These are phyloP conservation scores for Beta macrorhiza DNA, from an alignment of 179 eudicot genomes.

Conservation along the genomic window DNA sequence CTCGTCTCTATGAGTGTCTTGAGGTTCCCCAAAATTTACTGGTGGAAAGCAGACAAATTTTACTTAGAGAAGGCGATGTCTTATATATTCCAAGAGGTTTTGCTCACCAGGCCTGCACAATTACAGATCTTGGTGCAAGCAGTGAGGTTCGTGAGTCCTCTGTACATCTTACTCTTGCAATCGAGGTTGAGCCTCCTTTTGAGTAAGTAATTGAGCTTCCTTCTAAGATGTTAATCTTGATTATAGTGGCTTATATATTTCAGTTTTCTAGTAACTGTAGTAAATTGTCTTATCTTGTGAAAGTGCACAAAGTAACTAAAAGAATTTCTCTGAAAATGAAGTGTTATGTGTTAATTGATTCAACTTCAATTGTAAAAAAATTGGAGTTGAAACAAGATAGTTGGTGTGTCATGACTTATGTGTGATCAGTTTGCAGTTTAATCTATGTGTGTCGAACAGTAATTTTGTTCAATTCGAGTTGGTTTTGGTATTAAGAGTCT, in stretches of 20 bases:
- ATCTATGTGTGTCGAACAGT: neutral
- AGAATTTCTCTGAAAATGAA: neutral
- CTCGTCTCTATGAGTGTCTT: slow-evolving; percentile 68
- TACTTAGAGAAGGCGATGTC: slow-evolving; percentile 74
- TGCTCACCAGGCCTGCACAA: slow-evolving; percentile 75
- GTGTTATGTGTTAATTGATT: neutral
- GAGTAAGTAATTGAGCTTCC: slow-evolving; percentile 56
- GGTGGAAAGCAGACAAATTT: slow-evolving; percentile 37
- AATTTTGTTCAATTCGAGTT: neutral
- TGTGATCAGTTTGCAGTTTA: neutral
- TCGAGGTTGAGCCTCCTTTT: slow-evolving; percentile 89
- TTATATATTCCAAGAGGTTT: slow-evolving; percentile 89
- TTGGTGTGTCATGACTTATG: neutral
- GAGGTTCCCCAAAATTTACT: slow-evolving; percentile 27
- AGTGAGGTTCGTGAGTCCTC: slow-evolving; percentile 41
- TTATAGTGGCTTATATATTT: neutral
- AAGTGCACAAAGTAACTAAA: neutral
- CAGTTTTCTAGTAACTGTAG: neutral
- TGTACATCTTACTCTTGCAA: slow-evolving; percentile 72
- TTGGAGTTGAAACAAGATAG: neutral
- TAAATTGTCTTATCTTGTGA: neutral
- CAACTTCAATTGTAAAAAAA: neutral
- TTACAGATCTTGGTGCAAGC: slow-evolving; percentile 30
- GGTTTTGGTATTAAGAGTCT: neutral
- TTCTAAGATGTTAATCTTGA: neutral